Percentiles rank a stretch among this genome's conserved stretches.
Evolutionary conservation across 495 filamentous ascomycete species (phyloP).

Genomic region (Penicillium steckii): DNA sequence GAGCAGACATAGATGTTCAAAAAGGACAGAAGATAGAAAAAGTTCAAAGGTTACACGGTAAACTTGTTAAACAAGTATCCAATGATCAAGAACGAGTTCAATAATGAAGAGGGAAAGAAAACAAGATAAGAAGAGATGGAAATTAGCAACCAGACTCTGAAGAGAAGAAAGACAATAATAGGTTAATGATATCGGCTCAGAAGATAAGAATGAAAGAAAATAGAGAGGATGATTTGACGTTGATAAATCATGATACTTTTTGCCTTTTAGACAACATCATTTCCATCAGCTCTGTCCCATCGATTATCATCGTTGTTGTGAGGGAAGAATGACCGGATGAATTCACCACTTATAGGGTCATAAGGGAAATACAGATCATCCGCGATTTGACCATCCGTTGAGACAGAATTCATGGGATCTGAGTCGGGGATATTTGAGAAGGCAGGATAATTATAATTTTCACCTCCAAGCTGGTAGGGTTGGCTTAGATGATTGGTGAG

Average conservation of each 20-base stretch:
- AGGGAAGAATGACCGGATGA: slow-evolving; percentile 48
- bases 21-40: neutral
- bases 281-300: slow-evolving; percentile 13
- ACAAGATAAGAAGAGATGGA: no score
- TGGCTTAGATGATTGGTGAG: neutral
- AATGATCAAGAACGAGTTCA: no score
- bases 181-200: no score
- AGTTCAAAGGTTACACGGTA: no score
- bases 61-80: no score
- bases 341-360: slow-evolving; percentile 45
- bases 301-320: slow-evolving; percentile 23
- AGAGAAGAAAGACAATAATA: no score
- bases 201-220: no score
- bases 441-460: slow-evolving; percentile 4
- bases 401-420: slow-evolving; percentile 11
- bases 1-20: no score
- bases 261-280: neutral
- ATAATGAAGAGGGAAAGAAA: no score
- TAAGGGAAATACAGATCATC: slow-evolving; percentile 44
- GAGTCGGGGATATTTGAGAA: slow-evolving; percentile 4
- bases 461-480: neutral
- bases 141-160: no score
- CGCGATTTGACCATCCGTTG: slow-evolving; percentile 7
- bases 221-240: neutral
- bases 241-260: no score